Evolutionary conservation across 371 early-diverging fungal species (phyloP).

Genomic region (Sporodiniella umbellata): DNA sequence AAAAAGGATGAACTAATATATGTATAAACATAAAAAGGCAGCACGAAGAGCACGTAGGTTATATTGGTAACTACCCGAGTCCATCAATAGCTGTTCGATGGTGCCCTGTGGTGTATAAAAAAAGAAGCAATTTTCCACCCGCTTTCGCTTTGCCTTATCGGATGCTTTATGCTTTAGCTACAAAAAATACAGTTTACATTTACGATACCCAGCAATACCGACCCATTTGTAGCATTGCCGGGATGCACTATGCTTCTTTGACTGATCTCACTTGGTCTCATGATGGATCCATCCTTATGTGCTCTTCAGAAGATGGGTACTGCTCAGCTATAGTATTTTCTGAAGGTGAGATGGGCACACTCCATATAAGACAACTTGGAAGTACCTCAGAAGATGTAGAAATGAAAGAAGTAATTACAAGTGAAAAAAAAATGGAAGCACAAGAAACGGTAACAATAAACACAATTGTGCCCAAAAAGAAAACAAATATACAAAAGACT

Average conservation of each 20-base stretch:
- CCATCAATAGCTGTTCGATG: constrained; percentile 81
- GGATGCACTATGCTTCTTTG: constrained; percentile 87
- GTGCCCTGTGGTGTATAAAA: constrained; percentile 56
- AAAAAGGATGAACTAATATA: too few relatives aligned
- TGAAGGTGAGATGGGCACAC: constrained; percentile 52
- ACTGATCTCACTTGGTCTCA: constrained; percentile 88
- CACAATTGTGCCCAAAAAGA: too few relatives aligned
- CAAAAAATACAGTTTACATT: constrained; percentile 79
- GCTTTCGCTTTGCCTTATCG: constrained; percentile 69
- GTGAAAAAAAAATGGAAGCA: too few relatives aligned
- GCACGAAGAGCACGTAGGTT: constrained; percentile 66
- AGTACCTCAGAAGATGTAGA: constrained; percentile 18
- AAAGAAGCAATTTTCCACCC: constrained; percentile 21
- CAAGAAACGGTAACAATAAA: too few relatives aligned
- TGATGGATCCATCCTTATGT: constrained; percentile 71
- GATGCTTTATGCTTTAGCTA: constrained; percentile 82
- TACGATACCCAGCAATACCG: constrained; percentile 80
- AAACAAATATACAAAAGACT: too few relatives aligned
- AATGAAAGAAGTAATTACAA: constrained; percentile 29
- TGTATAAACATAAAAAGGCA: constrained; percentile 27
- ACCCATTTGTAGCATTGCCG: constrained; percentile 73
- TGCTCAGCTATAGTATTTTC: constrained; percentile 81
- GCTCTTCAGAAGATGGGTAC: constrained; percentile 89
- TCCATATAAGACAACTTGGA: constrained; percentile 18
- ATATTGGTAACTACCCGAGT: constrained; percentile 57